Evolutionary conservation across 73 alveolate genomes (phyloP).

Genomic region (Paramecium tetraurelia): DNA sequence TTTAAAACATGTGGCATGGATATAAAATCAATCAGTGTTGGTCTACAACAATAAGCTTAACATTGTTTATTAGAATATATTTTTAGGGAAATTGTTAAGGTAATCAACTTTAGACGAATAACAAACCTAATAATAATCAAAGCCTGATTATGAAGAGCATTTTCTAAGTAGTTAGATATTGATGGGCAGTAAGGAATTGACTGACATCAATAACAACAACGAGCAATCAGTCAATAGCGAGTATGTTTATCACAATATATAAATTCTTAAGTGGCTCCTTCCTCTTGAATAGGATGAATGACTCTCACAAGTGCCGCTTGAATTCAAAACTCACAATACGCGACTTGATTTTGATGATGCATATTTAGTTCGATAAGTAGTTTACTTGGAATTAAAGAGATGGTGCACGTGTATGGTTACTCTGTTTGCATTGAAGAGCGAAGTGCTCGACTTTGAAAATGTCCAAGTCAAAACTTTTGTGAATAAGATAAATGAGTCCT

Average conservation of each 20-base stretch:
- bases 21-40: background rate
- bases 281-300: background rate
- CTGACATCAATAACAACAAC: background rate
- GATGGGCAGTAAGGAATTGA: background rate
- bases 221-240: background rate
- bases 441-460: background rate
- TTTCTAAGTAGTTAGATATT: background rate
- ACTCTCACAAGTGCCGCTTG: background rate
- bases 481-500: background rate
- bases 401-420: constrained; percentile 1
- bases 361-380: background rate
- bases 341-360: background rate
- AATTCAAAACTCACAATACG: background rate
- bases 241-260: background rate
- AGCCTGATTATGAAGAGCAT: background rate
- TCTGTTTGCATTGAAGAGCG: background rate
- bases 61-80: background rate
- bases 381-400: background rate
- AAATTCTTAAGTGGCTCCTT: background rate
- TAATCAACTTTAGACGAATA: background rate
- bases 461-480: background rate
- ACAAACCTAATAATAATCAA: background rate
- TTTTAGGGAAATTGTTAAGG: background rate
- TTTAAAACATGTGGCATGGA: background rate
- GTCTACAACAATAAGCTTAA: background rate